These are phyloP conservation scores for Eutrema japonicum DNA, from an alignment of 345 rosid genomes.

Conservation along the genomic window DNA sequence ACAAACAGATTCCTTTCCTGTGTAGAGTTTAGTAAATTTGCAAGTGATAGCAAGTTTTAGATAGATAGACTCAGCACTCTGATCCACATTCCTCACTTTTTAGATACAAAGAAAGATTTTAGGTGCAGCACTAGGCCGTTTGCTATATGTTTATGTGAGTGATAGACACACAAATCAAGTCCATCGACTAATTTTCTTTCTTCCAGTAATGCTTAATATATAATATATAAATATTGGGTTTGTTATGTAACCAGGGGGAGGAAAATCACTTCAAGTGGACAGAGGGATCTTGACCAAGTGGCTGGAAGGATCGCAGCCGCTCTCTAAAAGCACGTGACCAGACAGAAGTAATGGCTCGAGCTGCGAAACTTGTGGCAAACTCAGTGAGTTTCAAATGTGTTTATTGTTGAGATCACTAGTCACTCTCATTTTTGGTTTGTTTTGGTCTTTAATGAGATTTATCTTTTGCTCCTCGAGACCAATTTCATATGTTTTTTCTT, in stretches of 20 bases:
- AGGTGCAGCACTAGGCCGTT: too few species aligned
- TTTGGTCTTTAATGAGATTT: not conserved
- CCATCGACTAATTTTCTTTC: not conserved
- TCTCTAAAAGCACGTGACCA: constrained; percentile 6
- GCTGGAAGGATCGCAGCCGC: constrained; percentile 69
- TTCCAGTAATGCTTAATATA: not conserved
- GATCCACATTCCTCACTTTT: not conserved
- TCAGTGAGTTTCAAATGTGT: not conserved
- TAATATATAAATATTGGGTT: not conserved
- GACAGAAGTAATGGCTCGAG: not conserved
- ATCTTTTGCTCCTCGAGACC: too few species aligned
- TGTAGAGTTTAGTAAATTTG: too few species aligned
- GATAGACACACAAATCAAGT: not conserved
- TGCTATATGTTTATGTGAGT: not conserved
- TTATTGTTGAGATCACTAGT: not conserved
- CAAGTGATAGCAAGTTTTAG: too few species aligned
- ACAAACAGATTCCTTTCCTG: too few species aligned
- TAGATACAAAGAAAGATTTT: too few species aligned
- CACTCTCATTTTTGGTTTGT: not conserved
- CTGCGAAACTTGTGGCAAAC: too few species aligned
- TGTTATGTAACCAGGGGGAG: constrained; percentile 58
- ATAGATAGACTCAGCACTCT: not conserved
- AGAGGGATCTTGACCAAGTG: constrained; percentile 88
- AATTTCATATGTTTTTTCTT: not conserved
- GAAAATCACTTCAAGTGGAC: constrained; percentile 78